Percentiles rank a stretch among this genome's conserved stretches.
Conservation (phyloP, 2,329 filamentous ascomycete species). For the Cercospora zeae-maydis region DNA sequence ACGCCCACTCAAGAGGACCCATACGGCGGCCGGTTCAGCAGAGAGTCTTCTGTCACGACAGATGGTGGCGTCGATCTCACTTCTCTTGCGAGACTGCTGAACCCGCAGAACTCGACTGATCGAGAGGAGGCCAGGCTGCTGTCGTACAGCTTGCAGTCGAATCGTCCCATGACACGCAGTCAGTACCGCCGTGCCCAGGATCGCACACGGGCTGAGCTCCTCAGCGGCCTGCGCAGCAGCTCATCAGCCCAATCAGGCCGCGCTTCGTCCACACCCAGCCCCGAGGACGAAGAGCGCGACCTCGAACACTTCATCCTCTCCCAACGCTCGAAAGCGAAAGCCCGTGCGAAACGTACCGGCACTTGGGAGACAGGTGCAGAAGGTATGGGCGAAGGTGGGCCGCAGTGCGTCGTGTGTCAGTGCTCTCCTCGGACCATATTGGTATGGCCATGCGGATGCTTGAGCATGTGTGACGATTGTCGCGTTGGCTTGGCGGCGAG, state of each 20-base stretch:
- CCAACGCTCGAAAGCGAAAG: conserved; percentile 49
- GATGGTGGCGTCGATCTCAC: conserved; percentile 38
- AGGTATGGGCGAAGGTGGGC: conserved; percentile 69
- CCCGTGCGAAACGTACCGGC: conserved; percentile 18
- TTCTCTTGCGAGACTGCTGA: conserved; percentile 71
- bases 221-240: conserved; percentile 46
- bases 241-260: conserved; percentile 34
- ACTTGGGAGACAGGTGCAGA: conserved; percentile 69
- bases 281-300: conserved; percentile 55
- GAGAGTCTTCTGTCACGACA: conserved; percentile 55
- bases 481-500: conserved; percentile 91
- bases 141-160: conserved; percentile 70
- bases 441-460: conserved; percentile 92
- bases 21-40: conserved; percentile 35
- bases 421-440: conserved; percentile 80
- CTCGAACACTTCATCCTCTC: conserved; percentile 59
- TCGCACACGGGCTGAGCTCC: conserved; percentile 65
- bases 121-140: conserved; percentile 76
- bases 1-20: conserved; percentile 71
- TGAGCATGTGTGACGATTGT: conserved; percentile 93
- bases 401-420: conserved; percentile 92
- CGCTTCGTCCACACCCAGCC: background rate
- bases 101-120: conserved; percentile 74
- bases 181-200: conserved; percentile 67
- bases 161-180: conserved; percentile 75